Base-by-base conservation (phyloP, 2,329 filamentous ascomycete genomes). In the Allantophomopsis cytisporea region DNA sequence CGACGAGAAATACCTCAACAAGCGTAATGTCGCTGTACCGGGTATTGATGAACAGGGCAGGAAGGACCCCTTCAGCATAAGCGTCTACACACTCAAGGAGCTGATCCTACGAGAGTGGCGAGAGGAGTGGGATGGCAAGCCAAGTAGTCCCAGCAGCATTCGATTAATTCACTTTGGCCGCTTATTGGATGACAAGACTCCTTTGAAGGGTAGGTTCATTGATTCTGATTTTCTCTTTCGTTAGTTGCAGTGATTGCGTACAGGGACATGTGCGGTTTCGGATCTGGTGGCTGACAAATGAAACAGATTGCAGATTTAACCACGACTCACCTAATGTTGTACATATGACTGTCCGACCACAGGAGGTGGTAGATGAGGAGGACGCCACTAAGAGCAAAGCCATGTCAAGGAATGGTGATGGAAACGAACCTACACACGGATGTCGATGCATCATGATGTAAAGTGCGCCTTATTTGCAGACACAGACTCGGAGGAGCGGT, bases 71-170 rank as follows among this genome's bases (percentile, higher is more conserved):
- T 88, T 86, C 55, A 83, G 80, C 55, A 86, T 96, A 61, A 94
- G 84, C 49, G 81, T 94, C 38, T 94, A 95, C 57, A 94, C 85
- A 3, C 65, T 96, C 47, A 95, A 95, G 61, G 87, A 95, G 63
- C 65, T 95, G 54, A 94, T 96, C 56, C 73, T 91, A 65, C 73
- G 85, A 51, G 88, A 95, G 58, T 96, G 89, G 89, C 72, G 86
- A 49, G 80, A 79, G 51, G 85, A 95, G 56, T 95, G 89, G 89
- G 88, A 94, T 53, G 65, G 78, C 13, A 80, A 83, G 54, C 89
- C 89, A 2, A 76, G 82, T 18, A 91, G 84, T 54, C 88, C 89
- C 10, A 89, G 80, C 53, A 84, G 81, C 45, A 96, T 96, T 64
- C 72, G 89, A 38, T 63, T 96, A 51, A 95, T 96, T 53, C 83